Evolutionary conservation across 2,329 filamentous ascomycete genomes (phyloP), one percentile per base, ranked within the genome.

Genomic region (Thielaviopsis punctulata): DNA sequence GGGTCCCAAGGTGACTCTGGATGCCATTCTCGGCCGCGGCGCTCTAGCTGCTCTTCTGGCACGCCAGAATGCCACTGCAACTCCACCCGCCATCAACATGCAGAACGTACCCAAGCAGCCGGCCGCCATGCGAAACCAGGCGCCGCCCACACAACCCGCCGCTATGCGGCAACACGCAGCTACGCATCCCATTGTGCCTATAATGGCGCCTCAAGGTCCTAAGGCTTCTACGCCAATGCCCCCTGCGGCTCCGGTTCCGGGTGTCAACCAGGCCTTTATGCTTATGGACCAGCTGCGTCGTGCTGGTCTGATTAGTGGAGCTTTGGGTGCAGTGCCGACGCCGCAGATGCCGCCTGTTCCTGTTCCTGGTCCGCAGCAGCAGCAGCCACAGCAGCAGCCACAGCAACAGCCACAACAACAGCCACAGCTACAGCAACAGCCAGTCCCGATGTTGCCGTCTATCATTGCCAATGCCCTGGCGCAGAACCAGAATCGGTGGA

Each of bases 261-360:
- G 63, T 30, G 60, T 69, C 18, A 58, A 68, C 50, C 68, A 72
- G 48, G 75, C 81, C 18, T 69, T 76, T 62, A 73, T 79, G 22
- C 65, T 89, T 22, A 68, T 89, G 57, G 79, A 80, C 18, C 78
- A 79, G 61, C 69, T 89, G 53, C 74, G 82, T 54, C 76, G 78
- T 56, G 80, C 81, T 7, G 84, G 84, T 19, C 70, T 88, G 54
- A 67, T 89, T 25, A 66, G 73, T 25, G 63, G 69, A 15, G 60
- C 69, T 9, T n/a, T n/a, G n/a, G 65, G 69, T 39, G 65, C 68
- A 51, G 62, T 61, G 22, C 62, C 66, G 10, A 59, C 64, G 6
- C 59, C 64, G 3, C 62, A 66, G 23, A 41, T 33, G 45, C 61
- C 64, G 62, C 66, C 57, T 39, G 58, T 56, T 48, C 61, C 58